Percentiles rank a stretch among this genome's conserved stretches.
These are phyloP conservation scores for peach (Prunus persica) DNA, from an alignment of 306 rosid genomes.

Conservation along the genomic window DNA sequence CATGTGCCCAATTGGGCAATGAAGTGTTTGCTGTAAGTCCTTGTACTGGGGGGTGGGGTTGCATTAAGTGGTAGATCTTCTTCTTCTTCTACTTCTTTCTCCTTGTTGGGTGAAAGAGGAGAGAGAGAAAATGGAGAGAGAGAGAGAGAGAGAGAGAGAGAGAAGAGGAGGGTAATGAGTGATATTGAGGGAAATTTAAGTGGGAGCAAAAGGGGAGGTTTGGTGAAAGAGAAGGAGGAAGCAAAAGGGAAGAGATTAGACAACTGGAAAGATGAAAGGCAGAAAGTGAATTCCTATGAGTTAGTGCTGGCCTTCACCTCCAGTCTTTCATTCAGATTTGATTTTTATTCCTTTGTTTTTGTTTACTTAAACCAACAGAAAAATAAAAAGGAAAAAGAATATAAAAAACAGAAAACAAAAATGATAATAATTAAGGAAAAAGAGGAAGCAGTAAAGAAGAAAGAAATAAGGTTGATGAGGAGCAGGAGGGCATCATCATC, in stretches of 20 bases:
- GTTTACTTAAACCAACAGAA: neutral
- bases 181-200: neutral
- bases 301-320: slow-evolving; percentile 28
- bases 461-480: neutral
- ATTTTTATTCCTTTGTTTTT: slow-evolving; percentile 19
- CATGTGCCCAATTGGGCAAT: neutral
- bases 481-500: slow-evolving; percentile 18
- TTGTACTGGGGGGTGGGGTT: neutral
- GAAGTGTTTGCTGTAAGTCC: neutral
- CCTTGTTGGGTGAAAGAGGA: neutral
- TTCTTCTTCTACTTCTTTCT: neutral
- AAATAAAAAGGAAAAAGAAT: neutral
- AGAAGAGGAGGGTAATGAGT: neutral
- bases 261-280: slow-evolving; percentile 38
- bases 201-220: neutral
- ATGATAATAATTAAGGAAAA: neutral
- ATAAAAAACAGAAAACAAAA: neutral
- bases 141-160: neutral
- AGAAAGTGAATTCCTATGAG: slow-evolving; percentile 47
- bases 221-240: slow-evolving; percentile 6
- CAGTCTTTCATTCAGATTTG: slow-evolving; percentile 25
- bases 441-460: neutral
- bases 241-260: slow-evolving; percentile 17
- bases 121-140: neutral
- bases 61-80: slow-evolving; percentile 4